Conservation (phyloP, 805 yeast species). For the Priceomyces melissophilus region DNA sequence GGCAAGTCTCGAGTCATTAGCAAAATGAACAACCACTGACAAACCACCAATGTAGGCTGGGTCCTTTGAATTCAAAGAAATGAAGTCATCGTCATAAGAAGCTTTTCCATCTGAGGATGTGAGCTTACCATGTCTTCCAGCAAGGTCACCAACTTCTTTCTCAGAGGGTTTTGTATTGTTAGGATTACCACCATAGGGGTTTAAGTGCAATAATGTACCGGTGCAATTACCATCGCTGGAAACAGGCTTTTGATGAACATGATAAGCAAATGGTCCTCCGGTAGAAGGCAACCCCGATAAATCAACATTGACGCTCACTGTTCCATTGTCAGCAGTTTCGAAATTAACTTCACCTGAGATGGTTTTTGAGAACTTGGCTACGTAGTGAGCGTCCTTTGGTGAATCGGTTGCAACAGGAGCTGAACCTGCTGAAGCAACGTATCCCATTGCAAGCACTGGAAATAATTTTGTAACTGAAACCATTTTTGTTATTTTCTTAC, state of each 20-base stretch:
- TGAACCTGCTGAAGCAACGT: not conserved
- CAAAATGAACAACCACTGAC: slow-evolving; percentile 35
- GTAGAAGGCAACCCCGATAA: slow-evolving; percentile 27
- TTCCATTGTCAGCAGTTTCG: slow-evolving; percentile 26
- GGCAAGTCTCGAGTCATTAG: slow-evolving; percentile 29
- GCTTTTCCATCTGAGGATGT: slow-evolving; percentile 22
- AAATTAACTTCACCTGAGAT: slow-evolving; percentile 30
- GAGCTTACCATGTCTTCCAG: slow-evolving; percentile 37
- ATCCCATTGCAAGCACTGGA: slow-evolving; percentile 1
- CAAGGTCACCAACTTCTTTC: slow-evolving; percentile 36
- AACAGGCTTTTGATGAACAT: slow-evolving; percentile 35
- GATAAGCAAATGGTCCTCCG: slow-evolving; percentile 41
- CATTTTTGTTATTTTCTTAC: not conserved
- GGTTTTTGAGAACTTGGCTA: slow-evolving; percentile 24
- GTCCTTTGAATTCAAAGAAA: slow-evolving; percentile 28
- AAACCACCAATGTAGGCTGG: slow-evolving; percentile 30
- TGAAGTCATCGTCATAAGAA: slow-evolving; percentile 25
- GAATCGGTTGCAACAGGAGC: slow-evolving; percentile 20
- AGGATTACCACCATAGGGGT: slow-evolving; percentile 34
- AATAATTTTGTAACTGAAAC: not conserved
- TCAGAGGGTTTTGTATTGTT: slow-evolving; percentile 21
- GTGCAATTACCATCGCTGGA: slow-evolving; percentile 37
- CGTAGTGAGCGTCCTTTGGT: slow-evolving; percentile 22
- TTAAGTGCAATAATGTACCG: slow-evolving; percentile 34
- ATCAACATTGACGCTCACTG: slow-evolving; percentile 31